Evolutionary conservation across 371 early-diverging fungal genomes (phyloP).

Genomic region (Mortierella polycephala): DNA sequence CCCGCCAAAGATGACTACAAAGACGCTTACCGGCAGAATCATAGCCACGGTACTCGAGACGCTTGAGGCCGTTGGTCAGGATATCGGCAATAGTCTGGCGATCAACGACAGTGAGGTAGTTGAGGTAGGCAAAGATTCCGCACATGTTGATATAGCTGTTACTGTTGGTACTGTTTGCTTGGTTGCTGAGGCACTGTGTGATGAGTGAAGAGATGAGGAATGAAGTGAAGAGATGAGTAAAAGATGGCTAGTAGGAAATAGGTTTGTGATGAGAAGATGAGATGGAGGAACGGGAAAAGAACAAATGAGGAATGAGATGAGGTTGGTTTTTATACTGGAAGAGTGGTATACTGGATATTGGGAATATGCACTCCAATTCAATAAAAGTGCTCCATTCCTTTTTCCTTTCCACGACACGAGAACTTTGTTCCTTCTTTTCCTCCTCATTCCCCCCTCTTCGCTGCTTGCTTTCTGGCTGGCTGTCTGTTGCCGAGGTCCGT

Average conservation of each 20-base stretch:
- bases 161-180: not conserved
- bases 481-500: not conserved
- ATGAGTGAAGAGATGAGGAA: not conserved
- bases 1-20: not conserved
- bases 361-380: not conserved
- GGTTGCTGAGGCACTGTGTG: not conserved
- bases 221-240: not conserved
- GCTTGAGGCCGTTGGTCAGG: constrained; percentile 92
- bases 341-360: not conserved
- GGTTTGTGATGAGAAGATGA: constrained; percentile 5
- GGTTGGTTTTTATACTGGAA: constrained; percentile 13
- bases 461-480: not conserved
- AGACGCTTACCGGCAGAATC: constrained; percentile 92
- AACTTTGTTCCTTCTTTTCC: constrained; percentile 1
- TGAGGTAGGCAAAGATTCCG: constrained; percentile 98
- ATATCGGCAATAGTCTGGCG: constrained; percentile 91
- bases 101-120: constrained; percentile 89
- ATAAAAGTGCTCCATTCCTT: not conserved
- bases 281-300: constrained; percentile 13
- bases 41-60: constrained; percentile 99
- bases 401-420: constrained; percentile 1
- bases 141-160: constrained; percentile 78
- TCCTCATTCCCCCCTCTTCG: not conserved
- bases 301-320: constrained; percentile 19
- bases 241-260: not conserved